phyloP scores from a whole-genome alignment of 2,329 filamentous ascomycete species.

The Zymoseptoria brevis region DNA sequence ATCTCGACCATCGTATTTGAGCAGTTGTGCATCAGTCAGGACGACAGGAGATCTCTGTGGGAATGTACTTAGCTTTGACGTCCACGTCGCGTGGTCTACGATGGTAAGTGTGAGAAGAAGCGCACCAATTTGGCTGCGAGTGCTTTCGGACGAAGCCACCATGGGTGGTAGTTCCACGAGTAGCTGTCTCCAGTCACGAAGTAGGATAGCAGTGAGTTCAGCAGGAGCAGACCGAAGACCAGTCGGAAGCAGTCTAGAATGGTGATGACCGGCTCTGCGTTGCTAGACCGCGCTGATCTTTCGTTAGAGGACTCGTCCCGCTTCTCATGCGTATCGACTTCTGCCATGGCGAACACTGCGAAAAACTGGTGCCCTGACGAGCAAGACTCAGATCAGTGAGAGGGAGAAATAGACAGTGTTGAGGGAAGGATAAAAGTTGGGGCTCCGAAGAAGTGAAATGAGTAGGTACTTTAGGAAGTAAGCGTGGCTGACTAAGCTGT shows the following conservation, averaged over 20 bases:
- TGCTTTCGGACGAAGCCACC: slow-evolving; percentile 50
- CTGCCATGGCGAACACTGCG: background rate
- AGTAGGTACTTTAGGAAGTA: too few species aligned
- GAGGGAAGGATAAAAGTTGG: too few species aligned
- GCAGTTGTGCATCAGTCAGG: slow-evolving; percentile 68
- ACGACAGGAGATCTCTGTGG: slow-evolving; percentile 49
- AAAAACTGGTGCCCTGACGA: background rate
- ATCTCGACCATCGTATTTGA: slow-evolving; percentile 69
- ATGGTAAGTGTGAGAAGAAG: slow-evolving; percentile 19
- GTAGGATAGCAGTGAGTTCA: slow-evolving; percentile 31
- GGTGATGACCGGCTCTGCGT: slow-evolving; percentile 3
- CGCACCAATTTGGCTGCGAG: slow-evolving; percentile 9
- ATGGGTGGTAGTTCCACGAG: slow-evolving; percentile 60
- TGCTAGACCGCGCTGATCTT: background rate
- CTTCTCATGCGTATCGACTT: background rate
- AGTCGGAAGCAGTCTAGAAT: slow-evolving; percentile 29
- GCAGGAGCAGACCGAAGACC: slow-evolving; percentile 27
- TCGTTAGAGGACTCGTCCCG: background rate
- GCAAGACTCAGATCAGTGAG: background rate
- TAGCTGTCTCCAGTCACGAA: slow-evolving; percentile 43
- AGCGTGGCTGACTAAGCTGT: background rate
- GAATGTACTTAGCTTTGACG: slow-evolving; percentile 2
- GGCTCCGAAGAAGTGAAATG: background rate
- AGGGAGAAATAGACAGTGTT: too few species aligned
- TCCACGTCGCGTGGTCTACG: background rate